Evolutionary conservation across 2,329 filamentous ascomycete species (phyloP), one percentile per base, ranked within the genome.

Genomic region (Capronia epimyces): DNA sequence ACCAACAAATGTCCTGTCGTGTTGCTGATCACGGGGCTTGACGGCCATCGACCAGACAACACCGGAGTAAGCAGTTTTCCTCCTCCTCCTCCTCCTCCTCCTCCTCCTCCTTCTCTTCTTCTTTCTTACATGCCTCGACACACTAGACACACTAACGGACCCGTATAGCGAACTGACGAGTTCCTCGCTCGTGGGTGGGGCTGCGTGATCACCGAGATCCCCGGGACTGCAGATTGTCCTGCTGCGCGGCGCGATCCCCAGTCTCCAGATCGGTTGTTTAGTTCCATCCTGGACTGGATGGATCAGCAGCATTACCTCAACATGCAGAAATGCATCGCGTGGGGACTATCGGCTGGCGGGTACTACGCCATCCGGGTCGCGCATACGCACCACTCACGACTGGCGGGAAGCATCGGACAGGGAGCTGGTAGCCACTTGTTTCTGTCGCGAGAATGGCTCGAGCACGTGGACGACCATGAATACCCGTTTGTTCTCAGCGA

Each of bases 281-380:
- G 74, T 24, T 81, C 78, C 53, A 67, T 86, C 24, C 66, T 87
- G 2, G 75, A 75, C 27, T 86, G 82, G 76, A 77, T 84, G 72
- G 67, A 63, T 1, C 50, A 63, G 2, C 67, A 78, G 43, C 66
- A 70, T 1, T 62, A 69, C 24, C 80, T 85, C 60, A 76, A 86
- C 63, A 77, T 77, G 73, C 59, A 62, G 1, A 74, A 72, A 27
- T 67, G 87, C 6, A 66, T 82, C 53, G 78, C 75, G 41, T 86
- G 83, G 82, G 83, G 83, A 0, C 67, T 86, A 27, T 82, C 78
- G 56, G 74, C 77, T 0, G 83, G 83, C 24, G 83, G 83, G 0
- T 86, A 85, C 71, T 84, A 86, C 66, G 82, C 83, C 16, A 72
- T 82, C 31, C 76, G 83, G 15, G 73, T 80, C n/a, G 82, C 83